Conservation (phyloP, 2,329 filamentous ascomycete species). For the Atkinsonella texensis region DNA sequence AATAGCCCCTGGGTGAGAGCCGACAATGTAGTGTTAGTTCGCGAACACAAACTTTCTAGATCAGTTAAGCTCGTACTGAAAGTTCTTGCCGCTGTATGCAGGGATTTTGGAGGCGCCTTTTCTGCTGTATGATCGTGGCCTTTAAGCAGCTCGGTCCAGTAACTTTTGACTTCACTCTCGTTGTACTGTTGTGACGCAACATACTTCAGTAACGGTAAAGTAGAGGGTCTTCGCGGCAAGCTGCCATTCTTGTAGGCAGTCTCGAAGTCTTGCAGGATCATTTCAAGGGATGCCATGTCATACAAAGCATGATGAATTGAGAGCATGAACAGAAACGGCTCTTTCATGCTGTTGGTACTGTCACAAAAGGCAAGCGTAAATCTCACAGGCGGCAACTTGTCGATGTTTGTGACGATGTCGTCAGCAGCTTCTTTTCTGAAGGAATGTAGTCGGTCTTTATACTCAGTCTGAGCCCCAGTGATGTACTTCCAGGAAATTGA, state of each 20-base stretch:
- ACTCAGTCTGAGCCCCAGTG: too few species aligned
- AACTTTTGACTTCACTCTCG: neutral
- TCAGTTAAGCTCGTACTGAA: neutral
- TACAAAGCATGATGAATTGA: slow-evolving; percentile 26
- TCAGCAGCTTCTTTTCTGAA: neutral
- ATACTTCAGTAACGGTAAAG: neutral
- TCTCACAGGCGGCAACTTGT: neutral
- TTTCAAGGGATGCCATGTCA: slow-evolving; percentile 20
- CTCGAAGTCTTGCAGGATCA: slow-evolving; percentile 21
- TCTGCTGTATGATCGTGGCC: neutral
- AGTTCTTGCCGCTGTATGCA: neutral
- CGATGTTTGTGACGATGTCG: neutral
- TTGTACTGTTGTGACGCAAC: neutral
- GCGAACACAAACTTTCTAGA: neutral
- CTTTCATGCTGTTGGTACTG: neutral
- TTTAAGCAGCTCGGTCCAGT: neutral
- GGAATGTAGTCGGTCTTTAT: neutral
- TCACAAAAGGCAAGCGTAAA: slow-evolving; percentile 10
- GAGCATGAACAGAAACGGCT: slow-evolving; percentile 16
- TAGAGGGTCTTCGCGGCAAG: neutral
- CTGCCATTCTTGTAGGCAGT: slow-evolving; percentile 16
- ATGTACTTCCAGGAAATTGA: neutral
- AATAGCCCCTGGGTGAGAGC: slow-evolving; percentile 21
- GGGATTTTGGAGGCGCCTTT: neutral
- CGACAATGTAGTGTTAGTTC: slow-evolving; percentile 14